Evolutionary conservation across 306 rosid species (phyloP), one percentile per base, ranked within the genome.

Genomic region (Dryas drummondii): DNA sequence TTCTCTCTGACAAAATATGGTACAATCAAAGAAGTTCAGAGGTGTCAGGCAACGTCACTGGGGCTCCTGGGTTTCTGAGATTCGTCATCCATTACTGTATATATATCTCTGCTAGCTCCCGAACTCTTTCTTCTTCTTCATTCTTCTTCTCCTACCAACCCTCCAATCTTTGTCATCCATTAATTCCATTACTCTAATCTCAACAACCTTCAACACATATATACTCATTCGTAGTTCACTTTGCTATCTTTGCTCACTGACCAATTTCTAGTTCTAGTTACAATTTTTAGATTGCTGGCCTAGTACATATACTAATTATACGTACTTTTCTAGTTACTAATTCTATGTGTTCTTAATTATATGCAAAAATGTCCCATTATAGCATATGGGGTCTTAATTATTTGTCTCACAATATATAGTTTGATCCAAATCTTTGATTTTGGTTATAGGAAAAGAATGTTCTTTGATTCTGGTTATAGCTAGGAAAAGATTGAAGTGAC

Each of bases 51-150:
- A 90, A 81, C 93, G 97, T 74, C 96, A 85, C 26, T 92, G 97
- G 97, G 97, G 97, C 69, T 92, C 97, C 3, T 92, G 97, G 93
- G 97, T 92, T 48, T 85, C 97, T 27, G 96, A 92, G 84, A 92
- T 92, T 85, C 97, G 94, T 41, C 93, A 92, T 44, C 97, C 97
- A 6, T 74, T 90, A 76, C 77, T 90, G 96, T 90, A 89, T 17
- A 32, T 32, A 32, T 32, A 32, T 70, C n/a, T 78, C 82, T n/a
- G 57, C 80, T 5, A 32, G 37, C 47, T 79, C 67, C 66, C 26
- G 22, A 22, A 2, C 26, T n/a, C 58, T 53, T 53, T 17, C 51
- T 55, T 57, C 27, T 41, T 61, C 27, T 66, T 44, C 11, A 2
- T 1, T 32, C 37, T 32, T 80, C 27, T 26, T n/a, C 19, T 6